Conservation (phyloP, 345 rosid species). For the Gossypium mustelinum region DNA sequence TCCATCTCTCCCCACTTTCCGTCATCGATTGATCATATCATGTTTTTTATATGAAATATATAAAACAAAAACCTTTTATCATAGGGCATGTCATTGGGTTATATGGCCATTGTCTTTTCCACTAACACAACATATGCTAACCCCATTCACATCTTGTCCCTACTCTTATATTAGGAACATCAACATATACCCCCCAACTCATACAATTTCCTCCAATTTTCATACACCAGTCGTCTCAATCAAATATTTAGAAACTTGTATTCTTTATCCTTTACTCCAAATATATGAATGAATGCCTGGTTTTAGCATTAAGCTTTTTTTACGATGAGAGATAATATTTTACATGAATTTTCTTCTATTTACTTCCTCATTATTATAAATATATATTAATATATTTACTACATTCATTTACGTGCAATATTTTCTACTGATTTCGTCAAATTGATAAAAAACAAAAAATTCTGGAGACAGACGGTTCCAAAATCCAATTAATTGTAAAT, state of each 20-base stretch:
- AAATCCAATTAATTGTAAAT: not conserved
- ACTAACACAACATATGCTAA: constrained; percentile 15
- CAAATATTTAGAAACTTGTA: too few relatives aligned
- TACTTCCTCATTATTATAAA: too few relatives aligned
- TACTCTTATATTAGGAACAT: constrained; percentile 16
- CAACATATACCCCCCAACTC: not conserved
- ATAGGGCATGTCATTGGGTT: not conserved
- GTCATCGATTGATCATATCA: not conserved
- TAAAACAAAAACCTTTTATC: not conserved
- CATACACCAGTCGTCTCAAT: too few relatives aligned
- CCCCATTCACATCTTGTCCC: constrained; percentile 24
- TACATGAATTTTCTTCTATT: too few relatives aligned
- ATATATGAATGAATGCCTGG: too few relatives aligned
- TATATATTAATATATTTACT: too few relatives aligned
- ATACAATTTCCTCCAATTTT: not conserved
- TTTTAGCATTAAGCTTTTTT: too few relatives aligned
- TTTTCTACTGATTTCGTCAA: not conserved
- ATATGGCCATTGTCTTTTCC: constrained; percentile 18
- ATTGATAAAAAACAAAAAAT: not conserved
- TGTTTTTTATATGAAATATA: not conserved
- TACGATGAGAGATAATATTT: too few relatives aligned
- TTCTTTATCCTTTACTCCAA: too few relatives aligned
- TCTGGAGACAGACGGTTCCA: not conserved
- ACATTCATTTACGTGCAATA: not conserved
- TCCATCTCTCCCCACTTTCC: not conserved